These are phyloP conservation scores for Sporothrix sp. DNA, from an alignment of 2,329 filamentous ascomycete species.

Conservation along the genomic window DNA sequence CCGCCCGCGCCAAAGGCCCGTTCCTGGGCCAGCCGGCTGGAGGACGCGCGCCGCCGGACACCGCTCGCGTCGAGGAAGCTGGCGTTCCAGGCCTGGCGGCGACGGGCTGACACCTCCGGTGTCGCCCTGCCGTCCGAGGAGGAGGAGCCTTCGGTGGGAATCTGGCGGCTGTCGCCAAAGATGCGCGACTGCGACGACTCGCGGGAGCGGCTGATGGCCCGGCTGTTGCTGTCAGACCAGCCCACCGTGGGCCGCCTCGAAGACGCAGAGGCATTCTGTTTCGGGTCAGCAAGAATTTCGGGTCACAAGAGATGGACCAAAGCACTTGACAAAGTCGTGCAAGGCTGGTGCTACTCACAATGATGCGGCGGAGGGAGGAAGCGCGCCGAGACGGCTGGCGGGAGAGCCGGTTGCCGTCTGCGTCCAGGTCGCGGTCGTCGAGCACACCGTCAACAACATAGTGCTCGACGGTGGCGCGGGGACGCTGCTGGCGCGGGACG, in stretches of 20 bases:
- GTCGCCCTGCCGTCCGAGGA: background rate
- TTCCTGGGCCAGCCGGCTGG: background rate
- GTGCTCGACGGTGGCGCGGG: background rate
- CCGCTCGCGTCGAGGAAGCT: constrained; percentile 6
- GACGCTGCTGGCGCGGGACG: background rate
- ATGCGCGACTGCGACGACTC: constrained; percentile 9
- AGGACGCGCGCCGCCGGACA: constrained; percentile 8
- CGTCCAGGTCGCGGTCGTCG: background rate
- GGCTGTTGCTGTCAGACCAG: constrained; percentile 9
- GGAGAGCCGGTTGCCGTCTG: background rate
- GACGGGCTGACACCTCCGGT: background rate
- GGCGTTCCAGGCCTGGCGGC: constrained; percentile 2
- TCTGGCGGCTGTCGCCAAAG: constrained; percentile 8
- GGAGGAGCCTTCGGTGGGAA: background rate
- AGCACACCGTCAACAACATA: constrained; percentile 1
- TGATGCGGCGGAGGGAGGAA: too few species aligned
- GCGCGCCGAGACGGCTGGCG: background rate
- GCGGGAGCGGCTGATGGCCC: background rate
- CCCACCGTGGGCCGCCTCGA: constrained; percentile 6
- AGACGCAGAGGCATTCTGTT: constrained; percentile 3
- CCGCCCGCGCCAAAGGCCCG: background rate
- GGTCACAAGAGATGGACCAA: too few species aligned
- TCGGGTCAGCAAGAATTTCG: too few species aligned
- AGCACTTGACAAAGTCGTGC: too few species aligned
- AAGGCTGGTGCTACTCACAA: too few species aligned